phyloP scores from a whole-genome alignment of 805 yeast species.

The Candida insectorum region DNA sequence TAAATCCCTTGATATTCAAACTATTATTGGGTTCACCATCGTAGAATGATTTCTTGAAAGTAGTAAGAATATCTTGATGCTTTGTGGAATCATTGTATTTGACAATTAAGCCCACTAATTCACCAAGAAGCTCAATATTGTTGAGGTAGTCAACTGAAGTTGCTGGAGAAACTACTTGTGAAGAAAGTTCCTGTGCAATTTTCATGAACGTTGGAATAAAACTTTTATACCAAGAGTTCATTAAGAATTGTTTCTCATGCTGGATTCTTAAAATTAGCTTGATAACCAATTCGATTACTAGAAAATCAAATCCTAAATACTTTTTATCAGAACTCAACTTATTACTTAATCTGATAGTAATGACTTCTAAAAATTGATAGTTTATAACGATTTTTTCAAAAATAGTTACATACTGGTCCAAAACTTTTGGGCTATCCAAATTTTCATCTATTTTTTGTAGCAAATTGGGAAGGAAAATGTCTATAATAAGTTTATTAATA shows the following conservation, averaged over 20 bases:
- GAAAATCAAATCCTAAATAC: slow-evolving; percentile 2
- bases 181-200: not conserved
- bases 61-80: slow-evolving; percentile 47
- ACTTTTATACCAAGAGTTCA: slow-evolving; percentile 40
- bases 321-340: slow-evolving; percentile 20
- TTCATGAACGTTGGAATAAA: slow-evolving; percentile 24
- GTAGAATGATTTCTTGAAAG: slow-evolving; percentile 35
- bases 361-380: slow-evolving; percentile 41
- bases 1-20: slow-evolving; percentile 10
- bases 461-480: slow-evolving; percentile 27
- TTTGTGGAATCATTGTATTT: slow-evolving; percentile 33
- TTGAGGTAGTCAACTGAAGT: slow-evolving; percentile 1
- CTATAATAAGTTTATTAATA: slow-evolving; percentile 12
- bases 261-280: slow-evolving; percentile 28
- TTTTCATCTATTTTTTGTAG: slow-evolving; percentile 11
- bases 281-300: slow-evolving; percentile 20
- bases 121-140: slow-evolving; percentile 36
- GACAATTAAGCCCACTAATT: slow-evolving; percentile 39
- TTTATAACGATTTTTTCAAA: slow-evolving; percentile 21
- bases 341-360: slow-evolving; percentile 42
- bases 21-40: slow-evolving; percentile 9
- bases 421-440: slow-evolving; percentile 19
- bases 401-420: slow-evolving; percentile 19
- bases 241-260: slow-evolving; percentile 28
- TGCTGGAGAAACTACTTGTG: not conserved